Base-by-base conservation (phyloP, 2,329 filamentous ascomycete species). In the Polychaeton citri region DNA sequence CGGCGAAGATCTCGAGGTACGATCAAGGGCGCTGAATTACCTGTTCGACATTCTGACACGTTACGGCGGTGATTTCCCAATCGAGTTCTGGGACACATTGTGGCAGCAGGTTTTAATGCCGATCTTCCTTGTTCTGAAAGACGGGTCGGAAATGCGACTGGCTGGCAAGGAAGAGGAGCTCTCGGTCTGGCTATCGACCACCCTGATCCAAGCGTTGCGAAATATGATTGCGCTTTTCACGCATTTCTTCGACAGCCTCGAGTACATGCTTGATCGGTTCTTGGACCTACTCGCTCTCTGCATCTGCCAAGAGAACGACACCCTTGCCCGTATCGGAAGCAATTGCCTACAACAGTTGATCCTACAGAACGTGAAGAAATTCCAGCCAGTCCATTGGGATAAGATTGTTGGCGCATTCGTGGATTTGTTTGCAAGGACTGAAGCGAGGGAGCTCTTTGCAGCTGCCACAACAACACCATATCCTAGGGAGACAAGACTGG, bases 151-250 rank as follows among this genome's bases (percentile, higher is more conserved):
- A 0, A 90, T 98, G 57, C 92, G 96, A 81, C 95, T 95, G 53
- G 87, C 88, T 10, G 73, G 88, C 21, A 96, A 88, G 52, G 87
- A 95, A 51, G 92, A 98, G 59, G 90, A 98, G 54, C 70, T 96
- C 15, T 96, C 90, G 0, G 90, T 99, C 2, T 99, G 90, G 90
- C 70, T 99, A 17, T 96, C 90, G 1, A 98, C 90, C 0, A 99
- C 90, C 6, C 95, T 99, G 84, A 98, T 99, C 28, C 90, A 99
- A 58, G 90, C 90, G 2, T 66, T 99, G 37, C 79, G 90, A 40
- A 95, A 96, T 61, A 94, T 98, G 83, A 96, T 99, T 50, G 88
- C 85, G 1, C 73, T 99, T 17, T 98, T 98, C 59, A 98, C 92
- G 0, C 92, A 99, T 60, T 98, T 96, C 61, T 99, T 98, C 46